Evolutionary conservation across 177 flowering plant genomes (phyloP).

Genomic region (Vitis hybrid): DNA sequence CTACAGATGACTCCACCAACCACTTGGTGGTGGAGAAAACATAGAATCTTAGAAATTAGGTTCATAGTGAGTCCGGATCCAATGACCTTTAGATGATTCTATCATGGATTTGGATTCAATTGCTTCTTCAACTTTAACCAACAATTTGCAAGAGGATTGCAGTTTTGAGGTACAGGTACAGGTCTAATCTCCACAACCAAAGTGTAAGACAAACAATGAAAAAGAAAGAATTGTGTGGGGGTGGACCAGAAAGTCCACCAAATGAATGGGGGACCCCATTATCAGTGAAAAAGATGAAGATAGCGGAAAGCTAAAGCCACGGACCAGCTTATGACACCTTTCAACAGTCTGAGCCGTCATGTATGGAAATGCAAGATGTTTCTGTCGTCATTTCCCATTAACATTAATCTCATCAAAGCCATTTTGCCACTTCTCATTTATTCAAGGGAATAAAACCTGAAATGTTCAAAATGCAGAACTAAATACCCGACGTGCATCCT

Average conservation of each 20-base stretch:
- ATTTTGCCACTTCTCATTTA: neutral
- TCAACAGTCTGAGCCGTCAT: neutral
- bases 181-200: neutral
- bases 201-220: neutral
- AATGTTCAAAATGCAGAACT: slow-evolving; percentile 4
- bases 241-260: slow-evolving; percentile 17
- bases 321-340: neutral
- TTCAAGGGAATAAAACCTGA: neutral
- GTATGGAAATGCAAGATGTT: neutral
- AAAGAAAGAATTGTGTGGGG: neutral
- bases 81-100: neutral
- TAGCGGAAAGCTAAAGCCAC: slow-evolving; percentile 1
- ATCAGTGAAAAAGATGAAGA: neutral
- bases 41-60: neutral
- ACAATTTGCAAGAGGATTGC: neutral
- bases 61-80: neutral
- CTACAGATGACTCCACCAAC: neutral
- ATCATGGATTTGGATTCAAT: neutral
- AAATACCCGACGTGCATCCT: neutral
- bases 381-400: neutral
- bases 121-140: neutral
- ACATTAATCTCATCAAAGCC: neutral
- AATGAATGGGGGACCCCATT: neutral
- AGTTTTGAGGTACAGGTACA: neutral
- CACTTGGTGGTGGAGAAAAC: neutral